A percentile compares a stretch with the other conserved stretches of the same genome.
These are phyloP conservation scores for Simmondsia chinensis DNA, from an alignment of 148 eudicot species.

Conservation along the genomic window DNA sequence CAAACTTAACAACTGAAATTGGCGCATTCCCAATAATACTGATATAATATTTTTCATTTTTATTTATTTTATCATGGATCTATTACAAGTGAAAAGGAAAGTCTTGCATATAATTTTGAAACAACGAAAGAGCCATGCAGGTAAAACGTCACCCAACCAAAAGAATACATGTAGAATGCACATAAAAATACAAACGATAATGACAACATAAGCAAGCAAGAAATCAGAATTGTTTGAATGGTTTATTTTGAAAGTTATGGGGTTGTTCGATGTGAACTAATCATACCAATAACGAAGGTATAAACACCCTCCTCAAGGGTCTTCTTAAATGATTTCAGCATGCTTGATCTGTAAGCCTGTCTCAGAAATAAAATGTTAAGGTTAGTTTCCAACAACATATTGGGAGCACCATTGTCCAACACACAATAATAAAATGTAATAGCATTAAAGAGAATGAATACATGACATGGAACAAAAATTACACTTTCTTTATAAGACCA, in stretches of 20 bases:
- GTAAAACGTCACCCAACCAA: conserved; percentile 4
- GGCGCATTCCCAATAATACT: conserved; percentile 7
- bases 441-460: too few species aligned
- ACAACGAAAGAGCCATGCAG: conserved; percentile 8
- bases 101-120: neutral
- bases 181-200: too few species aligned
- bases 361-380: conserved; percentile 11
- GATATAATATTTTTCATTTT: conserved; percentile 7
- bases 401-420: neutral
- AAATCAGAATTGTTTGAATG: too few species aligned
- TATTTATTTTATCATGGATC: too few species aligned
- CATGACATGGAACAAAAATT: too few species aligned
- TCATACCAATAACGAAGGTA: conserved; percentile 92
- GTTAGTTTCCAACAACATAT: conserved; percentile 1
- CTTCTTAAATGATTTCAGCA: conserved; percentile 98
- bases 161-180: conserved; percentile 1
- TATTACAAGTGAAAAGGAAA: conserved; percentile 1
- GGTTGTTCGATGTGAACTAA: conserved; percentile 9
- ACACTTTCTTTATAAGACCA: too few species aligned
- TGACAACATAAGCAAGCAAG: too few species aligned
- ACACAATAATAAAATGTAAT: neutral
- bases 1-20: conserved; percentile 32
- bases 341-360: conserved; percentile 96
- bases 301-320: conserved; percentile 94
- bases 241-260: neutral